Evolutionary conservation across 2,329 filamentous ascomycete species (phyloP), one percentile per base, ranked within the genome.

Genomic region (Dactylellina drechsleri): DNA sequence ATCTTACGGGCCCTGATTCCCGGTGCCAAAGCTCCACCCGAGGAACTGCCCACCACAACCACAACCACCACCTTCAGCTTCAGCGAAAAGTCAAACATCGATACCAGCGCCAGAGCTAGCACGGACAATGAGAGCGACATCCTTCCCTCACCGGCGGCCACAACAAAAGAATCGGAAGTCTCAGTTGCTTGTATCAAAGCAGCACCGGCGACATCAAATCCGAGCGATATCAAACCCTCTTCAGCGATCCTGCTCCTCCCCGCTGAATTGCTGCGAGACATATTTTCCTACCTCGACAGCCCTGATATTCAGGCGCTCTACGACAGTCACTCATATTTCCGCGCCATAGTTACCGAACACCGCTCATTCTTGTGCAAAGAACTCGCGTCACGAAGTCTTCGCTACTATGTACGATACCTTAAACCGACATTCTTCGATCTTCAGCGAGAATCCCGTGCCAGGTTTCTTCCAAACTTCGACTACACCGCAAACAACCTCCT

Each of bases 211-310:
- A 36, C 10, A 36, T 36, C 6, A 36, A 36, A 36, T 10, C 31
- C 31, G 31, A 36, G 31, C 5, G 31, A 36, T 10, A 36, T 7
- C 31, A 36, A 36, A 36, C 5, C 31, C 31, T 36, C 31, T 36
- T 10, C 70, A 13, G 23, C 36, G 36, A 67, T 74, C 2, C 62
- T 74, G 2, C 70, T 67, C 0, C 70, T 74, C 41, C 70, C 70
- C n/a, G 62, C 70, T 6, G 70, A 74, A 16, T 59, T 74, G 6
- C 58, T 74, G 3, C 57, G 70, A 20, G 70, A 67, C 26, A 67
- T 74, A 31, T 74, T 74, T 40, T 61, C 70, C 1, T 74, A 74
- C 57, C 43, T 74, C 23, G 57, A 74, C 16, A 53, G 28, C 50
- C 7, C 41, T 26, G 64, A 62, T 2, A 26, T 74, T 8, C 70